Percentiles rank a stretch among this genome's conserved stretches.
Conservation (phyloP, 2,329 filamentous ascomycete species). For the Xylaria digitata region DNA sequence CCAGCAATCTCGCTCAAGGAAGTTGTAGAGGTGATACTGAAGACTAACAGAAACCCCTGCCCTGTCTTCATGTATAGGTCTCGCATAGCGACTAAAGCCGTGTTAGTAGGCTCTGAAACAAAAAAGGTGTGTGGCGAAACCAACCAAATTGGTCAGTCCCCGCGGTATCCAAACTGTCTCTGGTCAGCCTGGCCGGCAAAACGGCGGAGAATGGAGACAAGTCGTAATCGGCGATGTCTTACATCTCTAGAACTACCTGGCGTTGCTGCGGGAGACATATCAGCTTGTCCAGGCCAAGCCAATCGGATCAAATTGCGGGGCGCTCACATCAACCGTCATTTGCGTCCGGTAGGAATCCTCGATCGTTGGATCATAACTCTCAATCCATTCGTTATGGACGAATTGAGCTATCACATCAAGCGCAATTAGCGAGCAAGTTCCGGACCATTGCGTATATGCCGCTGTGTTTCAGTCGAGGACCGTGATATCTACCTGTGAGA, state of each 20-base stretch:
- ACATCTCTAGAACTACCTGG: slow-evolving; percentile 92
- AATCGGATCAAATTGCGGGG: slow-evolving; percentile 35
- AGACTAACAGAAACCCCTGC: slow-evolving; percentile 90
- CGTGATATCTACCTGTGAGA: slow-evolving; percentile 74
- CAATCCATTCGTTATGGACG: slow-evolving; percentile 94
- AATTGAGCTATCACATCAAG: slow-evolving; percentile 76
- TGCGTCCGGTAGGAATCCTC: slow-evolving; percentile 82
- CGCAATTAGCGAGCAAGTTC: slow-evolving; percentile 36
- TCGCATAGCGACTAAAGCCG: slow-evolving; percentile 68
- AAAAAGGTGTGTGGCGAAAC: slow-evolving; percentile 51
- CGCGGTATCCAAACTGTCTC: slow-evolving; percentile 80
- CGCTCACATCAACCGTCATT: slow-evolving; percentile 83
- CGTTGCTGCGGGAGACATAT: slow-evolving; percentile 70
- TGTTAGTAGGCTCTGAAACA: slow-evolving; percentile 42
- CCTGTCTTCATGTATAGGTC: slow-evolving; percentile 95
- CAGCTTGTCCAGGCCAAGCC: slow-evolving; percentile 47
- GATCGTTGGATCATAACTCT: slow-evolving; percentile 84
- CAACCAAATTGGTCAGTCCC: slow-evolving; percentile 93
- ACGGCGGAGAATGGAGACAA: slow-evolving; percentile 41
- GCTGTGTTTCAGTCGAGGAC: slow-evolving; percentile 3
- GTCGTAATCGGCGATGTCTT: slow-evolving; percentile 53
- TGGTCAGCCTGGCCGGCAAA: slow-evolving; percentile 45
- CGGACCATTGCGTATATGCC: slow-evolving; percentile 8
- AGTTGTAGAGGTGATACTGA: slow-evolving; percentile 86
- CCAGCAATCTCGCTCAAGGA: slow-evolving; percentile 85